Evolutionary conservation across 768 basidiomycete genomes (phyloP), one percentile per base, ranked within the genome.

Genomic region (Russula sp.): DNA sequence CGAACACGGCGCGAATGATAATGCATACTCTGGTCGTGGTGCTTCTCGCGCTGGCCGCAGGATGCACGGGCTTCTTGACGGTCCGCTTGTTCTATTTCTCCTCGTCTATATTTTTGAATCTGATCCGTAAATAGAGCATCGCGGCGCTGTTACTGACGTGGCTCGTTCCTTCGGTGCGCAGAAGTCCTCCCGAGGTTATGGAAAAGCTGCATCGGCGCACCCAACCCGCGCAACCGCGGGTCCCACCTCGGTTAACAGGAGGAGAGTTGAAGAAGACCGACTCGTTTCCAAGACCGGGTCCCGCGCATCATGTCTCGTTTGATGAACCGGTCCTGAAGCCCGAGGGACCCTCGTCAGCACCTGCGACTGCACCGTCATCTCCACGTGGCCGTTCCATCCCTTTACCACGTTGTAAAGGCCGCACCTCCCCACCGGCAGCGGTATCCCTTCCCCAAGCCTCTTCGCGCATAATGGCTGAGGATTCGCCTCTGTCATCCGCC

Each of bases 31-130:
- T 37, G 16, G 2, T 59, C 7, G 52, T 68, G 16, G 44, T 62
- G 3, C 6, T 60, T 9, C 10, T 66, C 18, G 61, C 61, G 2
- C 9, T 66, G 11, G 48, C 40, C 16, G 20, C 34, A 14, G 66
- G 66, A n/a, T 53, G 54, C 61, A 57, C 61, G 4, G 66, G 66
- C 10, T 62, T 68, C 44, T 53, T 62, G 8, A 40, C 61, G 50
- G 66, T 68, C 44, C 39, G 66, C 59, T 20, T 9, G 14, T 58
- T 22, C 31, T 44, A 8, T 27, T 20, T 6, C 4, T 10, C 32
- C 32, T 31, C 8, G 4, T 10, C 1, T 2, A 14, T 40, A 16
- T 6, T 9, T 27, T n/a, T 2, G 4, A n/a, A n/a, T 35, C 31
- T 50, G 11, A 59, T 42, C 31, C 31, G 6, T 40, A 34, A 27